phyloP scores from a whole-genome alignment of 2,329 filamentous ascomycete species.

The Pseudofabraea citricarpa region DNA sequence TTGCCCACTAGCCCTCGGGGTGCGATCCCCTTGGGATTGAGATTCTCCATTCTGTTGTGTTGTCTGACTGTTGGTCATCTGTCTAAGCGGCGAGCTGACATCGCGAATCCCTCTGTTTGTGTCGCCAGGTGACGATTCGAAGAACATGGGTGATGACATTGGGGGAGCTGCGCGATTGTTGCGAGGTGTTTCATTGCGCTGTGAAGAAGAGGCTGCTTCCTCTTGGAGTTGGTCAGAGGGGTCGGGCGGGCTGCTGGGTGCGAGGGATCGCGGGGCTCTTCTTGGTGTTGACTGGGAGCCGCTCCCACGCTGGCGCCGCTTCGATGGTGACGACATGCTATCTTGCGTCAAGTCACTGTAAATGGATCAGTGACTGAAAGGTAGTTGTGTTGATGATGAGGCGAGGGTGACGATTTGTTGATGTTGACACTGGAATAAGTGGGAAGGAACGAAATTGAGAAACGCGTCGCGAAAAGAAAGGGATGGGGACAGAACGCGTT shows the following conservation, averaged over 20 bases:
- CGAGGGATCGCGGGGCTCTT: constrained; percentile 53
- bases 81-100: constrained; percentile 56
- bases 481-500: too few species aligned
- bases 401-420: background rate
- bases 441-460: background rate
- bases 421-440: background rate
- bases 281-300: constrained; percentile 52
- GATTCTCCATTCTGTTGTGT: constrained; percentile 42
- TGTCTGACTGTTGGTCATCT: constrained; percentile 53
- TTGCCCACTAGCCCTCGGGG: constrained; percentile 59
- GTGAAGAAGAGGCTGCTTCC: constrained; percentile 29
- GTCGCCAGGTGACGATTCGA: constrained; percentile 53
- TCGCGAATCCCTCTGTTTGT: constrained; percentile 30
- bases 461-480: background rate
- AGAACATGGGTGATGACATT: constrained; percentile 83
- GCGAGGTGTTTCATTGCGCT: constrained; percentile 38
- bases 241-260: constrained; percentile 42
- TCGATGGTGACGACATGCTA: constrained; percentile 64
- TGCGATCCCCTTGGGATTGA: constrained; percentile 49
- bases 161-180: constrained; percentile 43
- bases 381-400: constrained; percentile 1
- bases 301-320: constrained; percentile 51
- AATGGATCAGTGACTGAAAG: too few species aligned
- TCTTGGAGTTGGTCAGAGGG: constrained; percentile 28
- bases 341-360: too few species aligned